phyloP scores from a whole-genome alignment of 2,329 filamentous ascomycete species.

The Graphiopsis chlorocephala region DNA sequence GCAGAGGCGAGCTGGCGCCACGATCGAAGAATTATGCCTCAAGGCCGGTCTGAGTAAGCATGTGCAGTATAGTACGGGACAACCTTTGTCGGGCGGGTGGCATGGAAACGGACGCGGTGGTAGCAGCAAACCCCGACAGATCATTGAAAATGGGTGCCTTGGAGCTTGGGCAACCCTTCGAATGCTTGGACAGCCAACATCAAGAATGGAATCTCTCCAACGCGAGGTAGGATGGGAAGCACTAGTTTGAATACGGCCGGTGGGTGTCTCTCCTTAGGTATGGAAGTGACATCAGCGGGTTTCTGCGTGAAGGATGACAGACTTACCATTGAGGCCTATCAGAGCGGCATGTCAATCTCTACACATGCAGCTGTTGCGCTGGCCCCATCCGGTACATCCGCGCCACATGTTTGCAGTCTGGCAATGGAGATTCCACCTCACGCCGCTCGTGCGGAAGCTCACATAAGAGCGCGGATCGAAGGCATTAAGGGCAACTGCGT shows the following conservation, averaged over 20 bases:
- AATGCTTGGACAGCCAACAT: neutral
- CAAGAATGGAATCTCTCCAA: no score
- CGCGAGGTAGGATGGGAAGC: neutral
- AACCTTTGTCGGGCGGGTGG: neutral
- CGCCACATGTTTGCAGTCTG: neutral
- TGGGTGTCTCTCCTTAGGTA: neutral
- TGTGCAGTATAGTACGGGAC: neutral
- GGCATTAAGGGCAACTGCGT: no score
- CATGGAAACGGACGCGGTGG: neutral
- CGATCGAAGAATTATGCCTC: neutral
- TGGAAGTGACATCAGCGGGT: neutral
- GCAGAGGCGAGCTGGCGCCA: neutral
- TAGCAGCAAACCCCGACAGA: neutral
- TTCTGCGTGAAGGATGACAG: no score
- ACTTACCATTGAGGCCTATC: neutral
- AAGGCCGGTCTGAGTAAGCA: neutral
- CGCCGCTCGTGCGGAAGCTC: neutral
- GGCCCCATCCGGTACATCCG: neutral
- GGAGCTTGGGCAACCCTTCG: neutral
- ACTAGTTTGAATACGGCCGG: neutral
- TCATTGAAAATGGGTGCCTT: neutral
- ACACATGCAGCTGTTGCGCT: no score
- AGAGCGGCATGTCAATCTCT: neutral
- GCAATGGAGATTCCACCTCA: neutral
- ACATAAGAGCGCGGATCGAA: neutral